phyloP scores from a whole-genome alignment of 495 filamentous ascomycete species.

The Collariella sp. region DNA sequence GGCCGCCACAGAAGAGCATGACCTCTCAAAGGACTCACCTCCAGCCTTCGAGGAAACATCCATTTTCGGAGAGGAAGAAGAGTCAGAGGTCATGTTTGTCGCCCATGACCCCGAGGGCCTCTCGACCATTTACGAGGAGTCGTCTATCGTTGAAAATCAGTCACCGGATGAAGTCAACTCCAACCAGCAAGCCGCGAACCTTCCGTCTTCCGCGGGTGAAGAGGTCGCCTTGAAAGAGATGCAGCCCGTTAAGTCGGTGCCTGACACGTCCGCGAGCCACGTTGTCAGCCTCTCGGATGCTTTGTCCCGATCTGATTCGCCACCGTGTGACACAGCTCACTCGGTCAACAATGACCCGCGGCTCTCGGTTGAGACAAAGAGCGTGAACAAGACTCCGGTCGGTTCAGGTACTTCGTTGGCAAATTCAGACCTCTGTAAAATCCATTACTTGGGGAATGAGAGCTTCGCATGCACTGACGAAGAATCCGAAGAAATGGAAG shows the following conservation, averaged over 20 bases:
- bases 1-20: background rate
- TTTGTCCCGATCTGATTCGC: slow-evolving; percentile 19
- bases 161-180: background rate
- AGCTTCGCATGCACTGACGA: too few species aligned
- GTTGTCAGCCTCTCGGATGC: slow-evolving; percentile 6
- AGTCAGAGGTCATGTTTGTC: slow-evolving; percentile 3
- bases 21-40: background rate
- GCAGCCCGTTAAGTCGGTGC: background rate
- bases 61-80: background rate
- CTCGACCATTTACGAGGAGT: slow-evolving; percentile 26
- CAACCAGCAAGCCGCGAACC: background rate
- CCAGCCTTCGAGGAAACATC: background rate
- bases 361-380: background rate
- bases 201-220: background rate
- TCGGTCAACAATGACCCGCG: background rate
- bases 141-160: background rate
- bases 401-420: too few species aligned
- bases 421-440: too few species aligned
- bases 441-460: too few species aligned
- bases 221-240: background rate
- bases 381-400: too few species aligned
- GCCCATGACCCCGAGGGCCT: slow-evolving; percentile 22
- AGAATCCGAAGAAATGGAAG: background rate
- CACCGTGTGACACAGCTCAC: background rate
- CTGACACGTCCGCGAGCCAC: slow-evolving; percentile 8